Base-by-base conservation (phyloP, 441 rosid genomes). In the Arabidopsis hybrid region DNA sequence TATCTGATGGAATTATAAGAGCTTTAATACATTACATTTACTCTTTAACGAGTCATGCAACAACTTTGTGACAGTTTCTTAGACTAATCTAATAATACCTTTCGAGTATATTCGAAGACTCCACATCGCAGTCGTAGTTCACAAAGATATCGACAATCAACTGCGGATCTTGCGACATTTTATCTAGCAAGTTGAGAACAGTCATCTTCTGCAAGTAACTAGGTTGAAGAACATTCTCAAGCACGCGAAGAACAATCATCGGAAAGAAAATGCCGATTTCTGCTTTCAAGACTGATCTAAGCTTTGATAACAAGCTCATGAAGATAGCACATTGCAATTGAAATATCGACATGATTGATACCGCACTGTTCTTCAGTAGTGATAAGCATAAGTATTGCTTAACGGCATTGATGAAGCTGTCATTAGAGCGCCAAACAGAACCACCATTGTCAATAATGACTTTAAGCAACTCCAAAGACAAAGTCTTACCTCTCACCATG, bases 181-280 rank as follows among this genome's bases (percentile, higher is more conserved):
- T 89, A 77, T 93, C 99, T 81, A 96, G 78, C 74, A 93, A 83
- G 71, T 87, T 90, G 70, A 96, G 92, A 52, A 96, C 97, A 17
- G 93, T 93, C 97, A 89, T 93, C 83, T 96, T 96, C 90, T 96
- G 99, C 47, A 93, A 65, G 82, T 87, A 96, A 77, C 99, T 96
- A 63, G 99, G 99, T 82, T 93, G 97, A 51, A 91, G 92, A 75
- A 96, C 90, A 79, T 96, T 96, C 81, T 96, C 99, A 42, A 96
- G 97, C 62, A 96, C 95, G 35, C 99, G 88, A 72, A 93, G 97
- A 47, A 91, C 75, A 21, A 96, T 93, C 99, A 96, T 96, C 32
- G 97, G 97, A 75, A 93, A 90, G 88, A 96, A 96, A 65, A 96
- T 88, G 14, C 98, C 97, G 78, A 93, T 88, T 79, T 96, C 96